Evolutionary conservation across 495 filamentous ascomycete species (phyloP).

Genomic region (Peziza echinospora): DNA sequence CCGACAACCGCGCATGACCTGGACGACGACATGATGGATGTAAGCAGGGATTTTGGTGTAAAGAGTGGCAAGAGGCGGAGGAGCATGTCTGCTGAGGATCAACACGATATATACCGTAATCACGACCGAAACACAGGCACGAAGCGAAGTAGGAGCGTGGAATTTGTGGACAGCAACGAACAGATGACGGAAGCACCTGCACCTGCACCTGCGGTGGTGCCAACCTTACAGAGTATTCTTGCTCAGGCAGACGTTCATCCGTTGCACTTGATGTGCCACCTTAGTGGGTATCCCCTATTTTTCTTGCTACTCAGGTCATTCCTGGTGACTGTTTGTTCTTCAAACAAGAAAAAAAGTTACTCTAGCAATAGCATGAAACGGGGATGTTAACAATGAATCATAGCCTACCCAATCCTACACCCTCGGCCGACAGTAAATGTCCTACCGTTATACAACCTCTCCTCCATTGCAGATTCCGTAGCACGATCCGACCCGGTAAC

Average conservation of each 20-base stretch:
- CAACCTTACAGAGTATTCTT: not conserved
- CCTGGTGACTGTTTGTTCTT: not conserved
- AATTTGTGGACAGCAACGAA: not conserved
- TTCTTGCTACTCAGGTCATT: no score
- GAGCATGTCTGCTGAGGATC: slow-evolving; percentile 8
- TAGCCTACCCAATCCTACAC: slow-evolving; percentile 23
- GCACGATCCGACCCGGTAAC: slow-evolving; percentile 41
- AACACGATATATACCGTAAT: not conserved
- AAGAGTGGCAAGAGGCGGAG: slow-evolving; percentile 16
- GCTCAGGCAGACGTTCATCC: not conserved
- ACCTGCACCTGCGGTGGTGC: not conserved
- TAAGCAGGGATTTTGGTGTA: slow-evolving; percentile 6
- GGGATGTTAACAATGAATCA: slow-evolving; percentile 18
- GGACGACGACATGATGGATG: slow-evolving; percentile 23
- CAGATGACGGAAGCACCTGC: not conserved
- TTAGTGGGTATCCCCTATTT: not conserved
- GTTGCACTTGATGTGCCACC: not conserved
- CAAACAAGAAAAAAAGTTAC: no score
- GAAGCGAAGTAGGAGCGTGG: not conserved
- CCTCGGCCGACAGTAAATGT: slow-evolving; percentile 43
- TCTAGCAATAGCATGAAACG: slow-evolving; percentile 7
- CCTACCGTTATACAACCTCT: slow-evolving; percentile 38
- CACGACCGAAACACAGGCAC: not conserved
- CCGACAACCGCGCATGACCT: slow-evolving; percentile 17
- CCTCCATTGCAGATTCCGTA: slow-evolving; percentile 38